phyloP scores from a whole-genome alignment of 495 filamentous ascomycete genomes.

The Penicillium lividum region DNA sequence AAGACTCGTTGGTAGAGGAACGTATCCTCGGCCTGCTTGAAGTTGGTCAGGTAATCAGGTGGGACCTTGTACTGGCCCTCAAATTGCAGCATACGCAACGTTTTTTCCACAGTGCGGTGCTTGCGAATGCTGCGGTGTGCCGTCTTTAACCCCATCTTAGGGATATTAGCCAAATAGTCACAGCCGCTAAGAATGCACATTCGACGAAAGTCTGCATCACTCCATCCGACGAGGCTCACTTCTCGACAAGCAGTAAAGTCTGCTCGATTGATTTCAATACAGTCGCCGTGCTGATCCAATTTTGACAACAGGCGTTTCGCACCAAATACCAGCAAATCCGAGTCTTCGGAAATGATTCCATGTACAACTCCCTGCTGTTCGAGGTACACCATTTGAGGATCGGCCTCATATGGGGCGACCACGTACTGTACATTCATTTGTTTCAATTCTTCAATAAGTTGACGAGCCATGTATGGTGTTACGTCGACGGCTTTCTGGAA shows the following conservation, averaged over 20 bases:
- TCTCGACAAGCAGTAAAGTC: constrained; percentile 89
- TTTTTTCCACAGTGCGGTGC: constrained; percentile 79
- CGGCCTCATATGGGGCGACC: constrained; percentile 96
- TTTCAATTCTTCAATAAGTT: constrained; percentile 90
- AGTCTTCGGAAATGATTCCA: constrained; percentile 95
- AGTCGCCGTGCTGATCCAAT: constrained; percentile 89
- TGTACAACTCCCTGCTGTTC: constrained; percentile 79
- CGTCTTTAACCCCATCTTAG: constrained; percentile 86
- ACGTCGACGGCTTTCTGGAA: constrained; percentile 96
- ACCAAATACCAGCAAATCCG: constrained; percentile 93
- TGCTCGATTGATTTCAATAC: constrained; percentile 82
- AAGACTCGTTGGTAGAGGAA: constrained; percentile 95
- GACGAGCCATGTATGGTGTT: constrained; percentile 90
- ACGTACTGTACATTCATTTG: constrained; percentile 76
- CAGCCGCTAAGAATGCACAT: constrained; percentile 99
- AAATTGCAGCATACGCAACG: constrained; percentile 80
- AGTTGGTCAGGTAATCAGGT: constrained; percentile 70
- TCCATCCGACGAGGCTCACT: constrained; percentile 87
- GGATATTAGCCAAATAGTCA: constrained; percentile 86
- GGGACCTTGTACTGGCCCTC: constrained; percentile 83
- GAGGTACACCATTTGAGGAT: constrained; percentile 92
- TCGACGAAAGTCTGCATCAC: constrained; percentile 81
- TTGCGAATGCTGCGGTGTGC: constrained; percentile 88
- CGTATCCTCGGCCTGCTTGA: constrained; percentile 83
- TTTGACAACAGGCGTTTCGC: constrained; percentile 90